These are phyloP conservation scores for Herpotrichia juniperi DNA, from an alignment of 2,329 filamentous ascomycete species.

Conservation along the genomic window DNA sequence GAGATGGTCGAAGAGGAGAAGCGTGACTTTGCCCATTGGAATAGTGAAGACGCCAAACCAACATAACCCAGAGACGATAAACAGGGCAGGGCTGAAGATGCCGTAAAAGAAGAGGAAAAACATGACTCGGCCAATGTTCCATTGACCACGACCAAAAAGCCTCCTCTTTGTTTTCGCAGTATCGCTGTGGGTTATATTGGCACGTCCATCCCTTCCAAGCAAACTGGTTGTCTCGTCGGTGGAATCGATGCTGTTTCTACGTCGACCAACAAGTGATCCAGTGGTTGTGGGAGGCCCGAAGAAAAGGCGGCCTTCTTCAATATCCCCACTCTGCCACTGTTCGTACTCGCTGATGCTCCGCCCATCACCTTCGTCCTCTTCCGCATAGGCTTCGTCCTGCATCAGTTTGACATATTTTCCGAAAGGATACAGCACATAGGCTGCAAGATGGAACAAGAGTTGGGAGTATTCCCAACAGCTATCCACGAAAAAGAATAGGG, in stretches of 20 bases:
- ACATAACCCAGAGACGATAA: conserved; percentile 85
- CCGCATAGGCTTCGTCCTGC: conserved; percentile 90
- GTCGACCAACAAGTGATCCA: conserved; percentile 79
- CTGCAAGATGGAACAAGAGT: conserved; percentile 81
- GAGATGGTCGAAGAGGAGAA: conserved; percentile 88
- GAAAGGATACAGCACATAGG: conserved; percentile 94
- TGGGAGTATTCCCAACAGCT: conserved; percentile 86
- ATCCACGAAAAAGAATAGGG: conserved; percentile 75
- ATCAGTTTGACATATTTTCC: conserved; percentile 94
- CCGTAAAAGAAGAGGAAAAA: conserved; percentile 98
- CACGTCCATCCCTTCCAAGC: conserved; percentile 70
- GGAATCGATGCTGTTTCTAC: conserved; percentile 88
- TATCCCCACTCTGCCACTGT: conserved; percentile 96
- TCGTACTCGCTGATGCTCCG: conserved; percentile 98
- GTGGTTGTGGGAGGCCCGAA: conserved; percentile 81
- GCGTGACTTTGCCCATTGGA: conserved; percentile 95
- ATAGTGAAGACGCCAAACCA: conserved; percentile 99
- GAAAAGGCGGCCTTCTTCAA: conserved; percentile 94
- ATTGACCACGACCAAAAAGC: conserved; percentile 92
- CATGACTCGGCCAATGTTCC: conserved; percentile 91
- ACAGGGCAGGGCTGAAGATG: conserved; percentile 82
- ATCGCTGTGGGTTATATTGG: conserved; percentile 47
- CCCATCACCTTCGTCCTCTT: conserved; percentile 94
- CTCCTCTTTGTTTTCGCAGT: conserved; percentile 70
- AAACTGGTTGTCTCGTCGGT: conserved; percentile 88